Base-by-base conservation (phyloP, 441 rosid genomes). In the Adansonia gregorii region DNA sequence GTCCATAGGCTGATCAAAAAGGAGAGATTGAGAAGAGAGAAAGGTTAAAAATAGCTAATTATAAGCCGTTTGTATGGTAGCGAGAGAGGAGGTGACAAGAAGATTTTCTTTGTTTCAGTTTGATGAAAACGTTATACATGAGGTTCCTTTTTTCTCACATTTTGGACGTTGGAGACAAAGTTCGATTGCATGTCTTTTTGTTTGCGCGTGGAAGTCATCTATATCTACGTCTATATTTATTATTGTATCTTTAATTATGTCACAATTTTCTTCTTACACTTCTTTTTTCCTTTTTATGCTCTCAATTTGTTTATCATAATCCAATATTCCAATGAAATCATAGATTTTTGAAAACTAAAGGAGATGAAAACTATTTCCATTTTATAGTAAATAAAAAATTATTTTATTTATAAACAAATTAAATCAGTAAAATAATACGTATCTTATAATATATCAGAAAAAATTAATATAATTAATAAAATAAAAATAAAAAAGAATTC, bases 71-170 rank as follows among this genome's bases (percentile, higher is more conserved):
- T 17, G 49, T 65, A 65, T 17, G 9, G 17, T 41, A 48, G 51
- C 24, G 27, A 3, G 66, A 24, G 51, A 64, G 20, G 8, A 20
- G 35, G 15, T 35, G 61, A 81, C 66, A 49, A n/a, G 2, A 61
- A 41, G 66, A 31, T 48, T 41, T 24, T 24, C 65, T 81, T 76
- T 74, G 73, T 52, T 82, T 77, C 41, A 17, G 80, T 72, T 73
- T 78, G 83, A 85, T 81, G 83, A 87, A 82, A 85, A 75, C 71
- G 71, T 63, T 73, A 74, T 48, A 79, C 9, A 54, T n/a, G 59
- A 73, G 63, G 24, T 78, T 61, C 74, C 27, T 35, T 27, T 31
- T 51, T 75, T 35, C 58, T 71, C 80, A 63, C 17, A 63, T 78
- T 64, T 72, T 78, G 80, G 77, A 81, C 79, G 46, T 70, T 66